Conservation (phyloP, 2,329 filamentous ascomycete genomes). For the Aspergillus calidoustus region DNA sequence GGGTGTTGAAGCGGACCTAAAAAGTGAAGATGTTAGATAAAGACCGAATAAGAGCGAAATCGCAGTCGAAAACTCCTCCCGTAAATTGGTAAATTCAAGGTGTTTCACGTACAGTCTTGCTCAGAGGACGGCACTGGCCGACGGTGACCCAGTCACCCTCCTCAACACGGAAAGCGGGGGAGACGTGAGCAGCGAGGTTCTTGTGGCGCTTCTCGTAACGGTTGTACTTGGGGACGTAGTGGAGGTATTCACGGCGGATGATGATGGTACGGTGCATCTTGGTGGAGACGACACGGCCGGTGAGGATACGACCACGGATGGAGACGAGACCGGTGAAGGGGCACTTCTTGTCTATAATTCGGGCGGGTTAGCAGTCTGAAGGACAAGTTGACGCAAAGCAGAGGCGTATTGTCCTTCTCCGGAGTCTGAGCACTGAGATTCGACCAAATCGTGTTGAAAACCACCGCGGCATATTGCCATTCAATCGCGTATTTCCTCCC, state of each 20-base stretch:
- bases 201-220: slow-evolving; percentile 99
- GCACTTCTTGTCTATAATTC: slow-evolving; percentile 96
- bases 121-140: slow-evolving; percentile 98
- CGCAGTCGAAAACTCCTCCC: background rate
- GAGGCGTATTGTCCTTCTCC: slow-evolving; percentile 7
- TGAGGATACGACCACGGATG: slow-evolving; percentile 99
- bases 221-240: slow-evolving; percentile 99
- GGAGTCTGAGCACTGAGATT: slow-evolving; percentile 23
- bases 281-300: slow-evolving; percentile 97
- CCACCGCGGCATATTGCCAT: background rate
- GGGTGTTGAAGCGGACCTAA: slow-evolving; percentile 98
- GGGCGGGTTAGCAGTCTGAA: slow-evolving; percentile 32
- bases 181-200: slow-evolving; percentile 99
- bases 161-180: slow-evolving; percentile 99
- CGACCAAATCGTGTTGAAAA: background rate
- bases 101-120: slow-evolving; percentile 87
- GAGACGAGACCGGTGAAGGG: slow-evolving; percentile 99
- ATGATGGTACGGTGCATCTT: slow-evolving; percentile 99
- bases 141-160: slow-evolving; percentile 99
- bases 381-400: slow-evolving; percentile 13
- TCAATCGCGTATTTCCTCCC: background rate
- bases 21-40: slow-evolving; percentile 25
- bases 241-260: slow-evolving; percentile 99
- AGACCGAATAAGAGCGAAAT: background rate
- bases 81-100: background rate